phyloP scores from a whole-genome alignment of 805 yeast genomes.

The Lachancea sp. region DNA sequence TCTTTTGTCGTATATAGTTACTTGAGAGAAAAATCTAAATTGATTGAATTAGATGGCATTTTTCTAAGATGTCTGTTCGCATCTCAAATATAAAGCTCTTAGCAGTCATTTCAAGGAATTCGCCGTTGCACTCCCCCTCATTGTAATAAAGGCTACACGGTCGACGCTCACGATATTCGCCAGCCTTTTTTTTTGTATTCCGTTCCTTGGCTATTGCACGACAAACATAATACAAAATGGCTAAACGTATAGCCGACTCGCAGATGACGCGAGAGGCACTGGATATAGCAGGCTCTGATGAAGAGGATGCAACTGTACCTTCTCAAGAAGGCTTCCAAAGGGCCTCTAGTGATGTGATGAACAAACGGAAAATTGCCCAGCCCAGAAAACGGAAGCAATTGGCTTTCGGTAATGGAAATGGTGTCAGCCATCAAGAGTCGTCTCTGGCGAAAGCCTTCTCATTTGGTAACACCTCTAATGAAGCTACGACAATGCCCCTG shows the following conservation, averaged over 20 bases:
- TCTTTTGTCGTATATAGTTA: background rate
- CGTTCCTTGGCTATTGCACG: no score
- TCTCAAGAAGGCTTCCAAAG: conserved; percentile 20
- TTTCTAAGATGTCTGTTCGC: no score
- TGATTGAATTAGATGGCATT: no score
- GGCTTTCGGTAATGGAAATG: conserved; percentile 10
- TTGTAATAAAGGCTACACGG: no score
- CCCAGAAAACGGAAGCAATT: conserved; percentile 40
- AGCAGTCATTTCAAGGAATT: no score
- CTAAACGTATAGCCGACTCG: conserved; percentile 60
- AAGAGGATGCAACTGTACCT: conserved; percentile 35
- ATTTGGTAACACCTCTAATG: conserved; percentile 2
- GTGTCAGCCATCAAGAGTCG: conserved; percentile 11
- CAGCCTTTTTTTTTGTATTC: no score
- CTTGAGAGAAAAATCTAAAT: background rate
- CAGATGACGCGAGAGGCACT: conserved; percentile 56
- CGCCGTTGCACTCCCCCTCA: no score
- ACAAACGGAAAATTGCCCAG: conserved; percentile 61
- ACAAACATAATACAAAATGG: conserved; percentile 34
- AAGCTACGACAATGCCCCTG: background rate
- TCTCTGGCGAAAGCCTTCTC: conserved; percentile 18
- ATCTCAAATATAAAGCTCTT: no score
- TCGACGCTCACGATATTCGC: no score
- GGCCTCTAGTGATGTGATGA: conserved; percentile 59
- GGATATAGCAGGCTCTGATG: conserved; percentile 25